Conservation (phyloP, 2,329 filamentous ascomycete genomes). For the Trichoderma guizhouense region DNA sequence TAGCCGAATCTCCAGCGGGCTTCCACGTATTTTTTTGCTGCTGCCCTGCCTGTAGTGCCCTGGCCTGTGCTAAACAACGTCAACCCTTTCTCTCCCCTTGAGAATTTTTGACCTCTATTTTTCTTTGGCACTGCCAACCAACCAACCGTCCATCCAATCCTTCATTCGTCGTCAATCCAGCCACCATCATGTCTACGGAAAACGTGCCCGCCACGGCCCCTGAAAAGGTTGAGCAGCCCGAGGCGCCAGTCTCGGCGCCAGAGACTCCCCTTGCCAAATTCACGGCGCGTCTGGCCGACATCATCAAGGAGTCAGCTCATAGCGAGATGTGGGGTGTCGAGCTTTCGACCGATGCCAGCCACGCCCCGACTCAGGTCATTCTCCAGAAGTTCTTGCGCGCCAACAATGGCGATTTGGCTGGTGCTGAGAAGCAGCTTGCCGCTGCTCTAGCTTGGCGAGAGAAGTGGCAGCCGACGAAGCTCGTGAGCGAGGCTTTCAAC, state of each 20-base stretch:
- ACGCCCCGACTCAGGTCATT: slow-evolving; percentile 77
- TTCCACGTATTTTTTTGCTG: neutral
- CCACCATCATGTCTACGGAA: slow-evolving; percentile 31
- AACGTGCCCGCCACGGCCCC: slow-evolving; percentile 22
- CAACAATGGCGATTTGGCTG: slow-evolving; percentile 71
- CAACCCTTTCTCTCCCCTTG: neutral
- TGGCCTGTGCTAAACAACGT: neutral
- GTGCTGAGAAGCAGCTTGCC: slow-evolving; percentile 73
- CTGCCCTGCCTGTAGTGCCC: neutral
- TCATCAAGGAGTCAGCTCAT: slow-evolving; percentile 58
- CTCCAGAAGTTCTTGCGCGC: slow-evolving; percentile 92
- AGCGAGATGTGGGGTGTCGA: slow-evolving; percentile 84
- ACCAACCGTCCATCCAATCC: neutral
- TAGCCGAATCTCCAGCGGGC: neutral
- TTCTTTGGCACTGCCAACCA: neutral
- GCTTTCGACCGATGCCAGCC: slow-evolving; percentile 48
- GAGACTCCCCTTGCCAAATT: slow-evolving; percentile 51
- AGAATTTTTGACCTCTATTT: neutral
- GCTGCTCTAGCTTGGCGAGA: slow-evolving; percentile 82
- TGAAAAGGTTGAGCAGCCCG: slow-evolving; percentile 19
- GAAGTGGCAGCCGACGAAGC: slow-evolving; percentile 65
- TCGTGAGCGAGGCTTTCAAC: slow-evolving; percentile 62
- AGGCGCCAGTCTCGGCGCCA: slow-evolving; percentile 7
- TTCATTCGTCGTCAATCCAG: neutral
- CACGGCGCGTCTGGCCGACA: slow-evolving; percentile 53